Conservation (phyloP, 768 basidiomycete species). For the Coprinellus micaceus region DNA sequence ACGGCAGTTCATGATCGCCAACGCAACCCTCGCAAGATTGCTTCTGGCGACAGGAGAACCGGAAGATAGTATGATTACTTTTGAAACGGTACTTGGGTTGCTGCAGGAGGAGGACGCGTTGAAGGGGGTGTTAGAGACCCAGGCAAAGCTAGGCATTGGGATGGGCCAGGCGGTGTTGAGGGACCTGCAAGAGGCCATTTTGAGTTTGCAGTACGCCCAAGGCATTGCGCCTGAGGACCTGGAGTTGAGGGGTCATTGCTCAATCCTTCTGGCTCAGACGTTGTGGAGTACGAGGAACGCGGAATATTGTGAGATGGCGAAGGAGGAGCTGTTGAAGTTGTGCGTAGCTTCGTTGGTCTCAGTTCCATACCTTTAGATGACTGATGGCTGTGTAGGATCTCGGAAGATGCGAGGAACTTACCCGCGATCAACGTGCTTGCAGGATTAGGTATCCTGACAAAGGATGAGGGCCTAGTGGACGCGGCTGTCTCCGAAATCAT, state of each 20-base stretch:
- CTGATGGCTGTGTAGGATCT: slow-evolving; percentile 48
- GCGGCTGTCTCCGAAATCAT: slow-evolving; percentile 83
- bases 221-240: slow-evolving; percentile 46
- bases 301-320: slow-evolving; percentile 74
- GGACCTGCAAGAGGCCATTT: slow-evolving; percentile 59
- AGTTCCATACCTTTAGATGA: neutral
- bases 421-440: slow-evolving; percentile 80
- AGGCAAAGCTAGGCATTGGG: slow-evolving; percentile 68
- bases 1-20: slow-evolving; percentile 73
- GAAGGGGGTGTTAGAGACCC: slow-evolving; percentile 46
- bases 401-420: slow-evolving; percentile 72
- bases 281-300: slow-evolving; percentile 80
- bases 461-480: slow-evolving; percentile 76
- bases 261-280: slow-evolving; percentile 76
- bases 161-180: slow-evolving; percentile 66
- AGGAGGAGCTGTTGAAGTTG: slow-evolving; percentile 80
- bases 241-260: slow-evolving; percentile 60
- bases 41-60: slow-evolving; percentile 59
- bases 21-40: slow-evolving; percentile 76
- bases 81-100: slow-evolving; percentile 69
- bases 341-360: slow-evolving; percentile 30
- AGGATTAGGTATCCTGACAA: slow-evolving; percentile 83
- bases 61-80: slow-evolving; percentile 60
- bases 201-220: slow-evolving; percentile 64
- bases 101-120: slow-evolving; percentile 47